A percentile compares a stretch with the other conserved stretches of the same genome.
phyloP scores from a whole-genome alignment of 2,329 filamentous ascomycete genomes.

The Pseudocercospora pini-densiflorae region DNA sequence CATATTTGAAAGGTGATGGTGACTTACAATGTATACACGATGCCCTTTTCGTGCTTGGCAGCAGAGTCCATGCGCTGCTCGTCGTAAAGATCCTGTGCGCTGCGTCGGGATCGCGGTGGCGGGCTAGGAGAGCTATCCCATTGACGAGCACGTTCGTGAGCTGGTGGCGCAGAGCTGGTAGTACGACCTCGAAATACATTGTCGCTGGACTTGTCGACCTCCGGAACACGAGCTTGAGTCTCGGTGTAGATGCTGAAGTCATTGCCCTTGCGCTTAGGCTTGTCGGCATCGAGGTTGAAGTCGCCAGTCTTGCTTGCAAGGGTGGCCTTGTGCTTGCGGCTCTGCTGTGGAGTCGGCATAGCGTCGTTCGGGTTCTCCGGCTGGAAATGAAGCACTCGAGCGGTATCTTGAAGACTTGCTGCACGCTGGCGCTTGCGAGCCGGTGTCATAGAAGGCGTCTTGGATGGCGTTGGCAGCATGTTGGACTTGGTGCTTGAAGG shows the following conservation, averaged over 20 bases:
- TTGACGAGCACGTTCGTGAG: conserved; percentile 42
- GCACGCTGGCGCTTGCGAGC: conserved; percentile 56
- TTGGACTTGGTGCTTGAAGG: conserved; percentile 23
- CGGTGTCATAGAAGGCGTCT: conserved; percentile 63
- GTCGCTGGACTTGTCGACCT: conserved; percentile 65
- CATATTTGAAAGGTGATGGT: conserved; percentile 8
- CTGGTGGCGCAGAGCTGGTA: conserved; percentile 40
- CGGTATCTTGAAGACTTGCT: conserved; percentile 51
- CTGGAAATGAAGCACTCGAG: conserved; percentile 59
- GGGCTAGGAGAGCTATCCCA: conserved; percentile 15
- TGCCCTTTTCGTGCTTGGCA: conserved; percentile 69
- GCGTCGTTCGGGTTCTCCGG: conserved; percentile 62
- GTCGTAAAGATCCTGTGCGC: conserved; percentile 60
- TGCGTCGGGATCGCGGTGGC: conserved; percentile 50
- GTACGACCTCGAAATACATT: conserved; percentile 66
- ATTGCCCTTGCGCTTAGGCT: conserved; percentile 41
- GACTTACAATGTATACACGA: conserved; percentile 78
- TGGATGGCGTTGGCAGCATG: conserved; percentile 78
- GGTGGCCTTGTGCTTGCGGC: conserved; percentile 24
- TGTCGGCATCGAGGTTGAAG: conserved; percentile 59
- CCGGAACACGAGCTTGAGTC: conserved; percentile 74
- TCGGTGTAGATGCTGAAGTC: conserved; percentile 71
- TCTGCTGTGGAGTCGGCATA: conserved; percentile 64
- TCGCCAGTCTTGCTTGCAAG: conserved; percentile 51
- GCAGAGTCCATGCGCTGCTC: conserved; percentile 63